These are phyloP conservation scores for Kodamaea fukazawae DNA, from an alignment of 805 yeast species.

Conservation along the genomic window DNA sequence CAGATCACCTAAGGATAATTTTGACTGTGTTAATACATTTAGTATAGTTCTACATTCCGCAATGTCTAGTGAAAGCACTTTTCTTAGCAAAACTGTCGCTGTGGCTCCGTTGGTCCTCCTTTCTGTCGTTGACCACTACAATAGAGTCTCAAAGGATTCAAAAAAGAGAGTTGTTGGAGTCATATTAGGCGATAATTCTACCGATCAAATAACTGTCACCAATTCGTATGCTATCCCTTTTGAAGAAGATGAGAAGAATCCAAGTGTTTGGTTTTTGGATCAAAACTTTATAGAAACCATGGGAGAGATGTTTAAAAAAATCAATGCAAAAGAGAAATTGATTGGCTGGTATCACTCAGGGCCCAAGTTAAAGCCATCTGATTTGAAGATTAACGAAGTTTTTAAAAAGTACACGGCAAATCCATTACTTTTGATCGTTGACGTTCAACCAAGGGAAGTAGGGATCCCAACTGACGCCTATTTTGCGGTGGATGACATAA, in stretches of 20 bases:
- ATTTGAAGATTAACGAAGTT: constrained; percentile 82
- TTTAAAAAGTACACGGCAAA: constrained; percentile 79
- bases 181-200: constrained; percentile 74
- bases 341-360: constrained; percentile 99
- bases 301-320: constrained; percentile 97
- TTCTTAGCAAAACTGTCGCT: constrained; percentile 60
- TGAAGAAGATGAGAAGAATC: constrained; percentile 91
- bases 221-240: constrained; percentile 97
- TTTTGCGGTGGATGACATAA: constrained; percentile 89
- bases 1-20: constrained; percentile 1
- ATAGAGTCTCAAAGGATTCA: constrained; percentile 68
- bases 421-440: constrained; percentile 86
- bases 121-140: constrained; percentile 93
- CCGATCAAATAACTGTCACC: constrained; percentile 64
- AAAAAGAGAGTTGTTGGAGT: constrained; percentile 92
- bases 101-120: constrained; percentile 94
- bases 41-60: not conserved
- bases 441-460: constrained; percentile 78
- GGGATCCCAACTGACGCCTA: constrained; percentile 97
- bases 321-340: constrained; percentile 92
- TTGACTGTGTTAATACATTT: too few relatives aligned
- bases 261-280: constrained; percentile 94
- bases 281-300: constrained; percentile 93
- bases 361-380: constrained; percentile 85
- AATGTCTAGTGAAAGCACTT: constrained; percentile 34